Conservation (phyloP, 1,139 yeast genomes). For the Suhomyces wounanorum region DNA sequence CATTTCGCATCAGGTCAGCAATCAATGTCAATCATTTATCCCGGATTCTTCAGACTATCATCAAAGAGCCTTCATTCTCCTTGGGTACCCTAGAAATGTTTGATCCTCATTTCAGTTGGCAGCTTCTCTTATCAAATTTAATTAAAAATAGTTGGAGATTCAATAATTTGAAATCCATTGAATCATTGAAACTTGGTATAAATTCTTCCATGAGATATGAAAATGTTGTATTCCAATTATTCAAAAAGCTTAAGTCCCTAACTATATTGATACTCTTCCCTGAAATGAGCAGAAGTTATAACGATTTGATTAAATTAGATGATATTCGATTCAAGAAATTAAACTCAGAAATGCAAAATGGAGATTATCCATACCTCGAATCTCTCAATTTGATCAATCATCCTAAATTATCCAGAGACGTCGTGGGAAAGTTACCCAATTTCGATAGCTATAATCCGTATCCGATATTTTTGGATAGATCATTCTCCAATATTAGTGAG, state of each 20-base stretch:
- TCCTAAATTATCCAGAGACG: slow-evolving; percentile 22
- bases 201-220: slow-evolving; percentile 29
- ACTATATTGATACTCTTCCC: slow-evolving; percentile 19
- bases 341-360: background rate
- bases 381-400: slow-evolving; percentile 31
- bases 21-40: slow-evolving; percentile 24
- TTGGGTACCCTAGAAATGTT: slow-evolving; percentile 29
- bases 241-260: slow-evolving; percentile 28
- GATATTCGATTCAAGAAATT: slow-evolving; percentile 22
- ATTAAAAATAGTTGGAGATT: slow-evolving; percentile 32
- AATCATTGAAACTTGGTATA: slow-evolving; percentile 29
- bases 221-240: slow-evolving; percentile 27
- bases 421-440: slow-evolving; percentile 14
- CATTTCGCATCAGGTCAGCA: slow-evolving; percentile 30
- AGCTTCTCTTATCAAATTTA: slow-evolving; percentile 26
- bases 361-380: slow-evolving; percentile 18
- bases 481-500: slow-evolving; percentile 28
- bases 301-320: slow-evolving; percentile 24
- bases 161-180: slow-evolving; percentile 24
- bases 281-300: slow-evolving; percentile 19
- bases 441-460: slow-evolving; percentile 28
- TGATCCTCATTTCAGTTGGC: slow-evolving; percentile 29
- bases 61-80: slow-evolving; percentile 25
- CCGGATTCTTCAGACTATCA: slow-evolving; percentile 28
- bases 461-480: slow-evolving; percentile 25